Conservation (phyloP, 805 yeast species). For the Schwanniomyces vanrijiae region DNA sequence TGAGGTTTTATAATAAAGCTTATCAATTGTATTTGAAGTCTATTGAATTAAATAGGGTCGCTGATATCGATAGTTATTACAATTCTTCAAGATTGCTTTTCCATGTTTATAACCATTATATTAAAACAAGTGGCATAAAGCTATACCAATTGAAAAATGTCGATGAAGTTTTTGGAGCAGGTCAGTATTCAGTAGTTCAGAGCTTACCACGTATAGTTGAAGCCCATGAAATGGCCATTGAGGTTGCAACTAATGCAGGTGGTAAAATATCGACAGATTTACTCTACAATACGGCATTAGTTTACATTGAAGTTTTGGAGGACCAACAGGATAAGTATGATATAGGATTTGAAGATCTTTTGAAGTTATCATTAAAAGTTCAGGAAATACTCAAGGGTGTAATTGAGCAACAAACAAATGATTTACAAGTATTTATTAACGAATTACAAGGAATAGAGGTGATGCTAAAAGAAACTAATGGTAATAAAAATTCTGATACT, state of each 20-base stretch:
- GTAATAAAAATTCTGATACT: neutral
- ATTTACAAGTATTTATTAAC: slow-evolving; percentile 24
- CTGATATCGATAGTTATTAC: slow-evolving; percentile 49
- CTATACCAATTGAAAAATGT: slow-evolving; percentile 28
- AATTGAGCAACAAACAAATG: slow-evolving; percentile 23
- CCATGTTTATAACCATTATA: slow-evolving; percentile 54
- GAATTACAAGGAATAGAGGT: slow-evolving; percentile 17
- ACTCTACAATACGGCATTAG: slow-evolving; percentile 46
- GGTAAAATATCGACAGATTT: slow-evolving; percentile 39
- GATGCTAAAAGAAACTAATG: neutral
- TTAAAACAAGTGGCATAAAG: slow-evolving; percentile 47
- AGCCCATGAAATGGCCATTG: slow-evolving; percentile 40
- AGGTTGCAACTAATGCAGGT: slow-evolving; percentile 10
- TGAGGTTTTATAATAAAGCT: slow-evolving; percentile 65
- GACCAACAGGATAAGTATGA: slow-evolving; percentile 21
- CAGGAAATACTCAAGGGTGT: slow-evolving; percentile 22
- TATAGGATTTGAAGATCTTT: slow-evolving; percentile 12
- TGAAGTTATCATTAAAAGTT: slow-evolving; percentile 15
- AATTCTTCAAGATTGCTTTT: slow-evolving; percentile 59
- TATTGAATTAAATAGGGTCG: slow-evolving; percentile 16
- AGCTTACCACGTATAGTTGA: slow-evolving; percentile 31
- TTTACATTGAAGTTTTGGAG: slow-evolving; percentile 49
- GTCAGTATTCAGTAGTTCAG: slow-evolving; percentile 37
- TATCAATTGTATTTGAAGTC: slow-evolving; percentile 43
- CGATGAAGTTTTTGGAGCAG: slow-evolving; percentile 29